Base-by-base conservation (phyloP, 2,329 filamentous ascomycete genomes). In the Stagonosporopsis cucurbitacearum region DNA sequence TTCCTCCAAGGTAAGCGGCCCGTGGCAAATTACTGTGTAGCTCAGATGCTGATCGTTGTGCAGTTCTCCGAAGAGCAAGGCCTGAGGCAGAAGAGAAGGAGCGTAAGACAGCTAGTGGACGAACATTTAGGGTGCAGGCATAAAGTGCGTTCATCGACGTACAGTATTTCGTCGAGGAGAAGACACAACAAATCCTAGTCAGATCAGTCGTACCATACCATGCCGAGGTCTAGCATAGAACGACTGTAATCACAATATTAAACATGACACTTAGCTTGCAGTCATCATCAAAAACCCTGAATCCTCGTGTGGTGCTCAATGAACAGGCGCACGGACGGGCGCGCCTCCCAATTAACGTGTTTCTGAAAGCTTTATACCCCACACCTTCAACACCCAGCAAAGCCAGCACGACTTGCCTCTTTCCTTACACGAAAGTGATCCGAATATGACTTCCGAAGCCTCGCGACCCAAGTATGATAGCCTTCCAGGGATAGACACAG, bases 21-120 rank as follows among this genome's bases (percentile, higher is more conserved):
- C 33, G 1, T 0, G 17, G 13, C 2, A 15, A 6, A 20, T 26
- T 22, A 6, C 30, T 22, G 17, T 15, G 4, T 15, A 33, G 2
- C 30, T 26, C n/a, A 33, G 28, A 19, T 50, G 57, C 78, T 83
- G 65, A 83, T 66, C 41, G 37, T 32, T 61, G 20, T 58, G 28
- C 70, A 96, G 94, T 99, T n/a, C 85, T 99, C 64, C 94, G 96
- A 75, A 87, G 96, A 80, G 95, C 95, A 58, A 86, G 95, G 70
- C 96, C 95, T 39, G 95, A 99, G 75, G 92, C 89, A 68, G 94
- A 98, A 78, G 95, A 98, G 79, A 94, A 94, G 80, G 96, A 99
- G 80, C 88, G 91, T 72, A 99, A 99, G 87, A 99, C 95, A 54
- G 95, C 96, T 42, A 98, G 92, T 75, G 95, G 95, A 63, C 87